Percentiles rank a stretch among this genome's conserved stretches.
These are phyloP conservation scores for Hanseniaspora sp. DNA, from an alignment of 1,139 yeast species.

Conservation along the genomic window DNA sequence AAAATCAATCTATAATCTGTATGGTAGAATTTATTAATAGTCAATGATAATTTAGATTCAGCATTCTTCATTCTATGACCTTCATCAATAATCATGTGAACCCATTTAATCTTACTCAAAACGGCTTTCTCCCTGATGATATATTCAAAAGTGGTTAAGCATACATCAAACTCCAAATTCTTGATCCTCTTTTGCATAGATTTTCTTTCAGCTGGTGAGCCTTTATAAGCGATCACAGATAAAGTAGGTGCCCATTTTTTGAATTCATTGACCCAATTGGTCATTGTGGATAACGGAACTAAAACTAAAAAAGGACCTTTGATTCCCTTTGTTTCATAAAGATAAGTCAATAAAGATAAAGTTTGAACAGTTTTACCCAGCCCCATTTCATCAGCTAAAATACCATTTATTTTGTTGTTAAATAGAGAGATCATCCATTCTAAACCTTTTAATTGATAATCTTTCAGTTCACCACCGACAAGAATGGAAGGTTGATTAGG, in stretches of 20 bases:
- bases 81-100: slow-evolving; percentile 96
- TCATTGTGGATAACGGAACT: slow-evolving; percentile 86
- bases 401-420: slow-evolving; percentile 70
- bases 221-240: slow-evolving; percentile 72
- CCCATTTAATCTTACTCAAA: slow-evolving; percentile 69
- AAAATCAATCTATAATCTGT: slow-evolving; percentile 78
- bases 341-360: slow-evolving; percentile 57
- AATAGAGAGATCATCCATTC: slow-evolving; percentile 83
- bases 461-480: slow-evolving; percentile 68
- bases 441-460: slow-evolving; percentile 65
- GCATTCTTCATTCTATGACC: slow-evolving; percentile 98
- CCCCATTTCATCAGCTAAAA: slow-evolving; percentile 81
- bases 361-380: slow-evolving; percentile 77
- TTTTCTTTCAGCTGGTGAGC: slow-evolving; percentile 79
- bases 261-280: slow-evolving; percentile 93
- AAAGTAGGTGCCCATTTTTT: slow-evolving; percentile 94
- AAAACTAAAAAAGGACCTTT: slow-evolving; percentile 68
- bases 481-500: slow-evolving; percentile 70
- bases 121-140: slow-evolving; percentile 83
- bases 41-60: slow-evolving; percentile 71
- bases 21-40: slow-evolving; percentile 71
- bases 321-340: slow-evolving; percentile 52
- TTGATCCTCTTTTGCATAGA: slow-evolving; percentile 62
- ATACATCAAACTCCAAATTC: slow-evolving; percentile 73
- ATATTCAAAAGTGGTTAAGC: slow-evolving; percentile 86